Conservation (phyloP, 768 basidiomycete genomes). For the Ramaria sp. region DNA sequence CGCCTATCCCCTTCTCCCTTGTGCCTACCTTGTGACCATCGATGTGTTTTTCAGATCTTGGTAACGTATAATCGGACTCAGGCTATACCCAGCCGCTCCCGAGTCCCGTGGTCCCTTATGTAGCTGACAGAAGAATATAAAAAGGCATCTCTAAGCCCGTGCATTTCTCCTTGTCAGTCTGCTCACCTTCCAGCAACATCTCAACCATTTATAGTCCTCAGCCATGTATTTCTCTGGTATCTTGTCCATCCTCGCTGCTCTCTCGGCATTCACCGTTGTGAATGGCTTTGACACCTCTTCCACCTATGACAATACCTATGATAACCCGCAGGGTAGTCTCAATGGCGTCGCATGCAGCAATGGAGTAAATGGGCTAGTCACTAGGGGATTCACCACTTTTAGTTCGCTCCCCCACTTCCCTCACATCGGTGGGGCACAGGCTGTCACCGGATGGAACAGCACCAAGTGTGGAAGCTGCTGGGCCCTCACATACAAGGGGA, state of each 20-base stretch:
- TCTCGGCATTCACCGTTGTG: neutral
- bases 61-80: no score
- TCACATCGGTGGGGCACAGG: constrained; percentile 26
- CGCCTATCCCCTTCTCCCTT: no score
- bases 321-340: constrained; percentile 20
- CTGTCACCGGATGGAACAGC: constrained; percentile 18
- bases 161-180: no score
- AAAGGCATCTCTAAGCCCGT: no score
- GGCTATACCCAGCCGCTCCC: no score
- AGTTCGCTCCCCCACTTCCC: constrained; percentile 28
- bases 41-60: no score
- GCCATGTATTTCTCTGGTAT: neutral
- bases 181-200: no score
- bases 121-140: no score
- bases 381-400: constrained; percentile 24
- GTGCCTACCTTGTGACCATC: no score
- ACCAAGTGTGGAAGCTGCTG: constrained; percentile 23
- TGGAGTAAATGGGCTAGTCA: constrained; percentile 27
- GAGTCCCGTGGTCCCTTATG: no score
- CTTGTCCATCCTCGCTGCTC: neutral
- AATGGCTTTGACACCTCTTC: constrained; percentile 14
- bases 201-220: neutral
- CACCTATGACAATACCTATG: constrained; percentile 29
- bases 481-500: constrained; percentile 16
- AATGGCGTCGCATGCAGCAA: constrained; percentile 27